Percentiles rank a stretch among this genome's conserved stretches.
These are phyloP conservation scores for Xylaria arbuscula DNA, from an alignment of 2,329 filamentous ascomycete genomes.

Conservation along the genomic window DNA sequence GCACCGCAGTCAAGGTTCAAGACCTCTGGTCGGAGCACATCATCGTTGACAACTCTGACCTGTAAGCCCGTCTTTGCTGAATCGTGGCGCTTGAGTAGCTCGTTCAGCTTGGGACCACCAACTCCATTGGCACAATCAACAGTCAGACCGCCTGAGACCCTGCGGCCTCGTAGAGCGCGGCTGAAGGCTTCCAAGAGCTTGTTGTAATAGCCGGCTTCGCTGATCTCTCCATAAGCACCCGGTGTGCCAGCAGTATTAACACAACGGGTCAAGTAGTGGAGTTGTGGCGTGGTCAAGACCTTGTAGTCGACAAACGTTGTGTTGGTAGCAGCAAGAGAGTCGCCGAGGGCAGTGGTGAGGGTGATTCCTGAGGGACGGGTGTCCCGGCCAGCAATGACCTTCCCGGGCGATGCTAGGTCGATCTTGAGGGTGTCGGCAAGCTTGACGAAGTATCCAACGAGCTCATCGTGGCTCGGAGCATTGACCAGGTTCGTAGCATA, in stretches of 20 bases:
- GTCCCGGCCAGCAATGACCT: conserved; percentile 90
- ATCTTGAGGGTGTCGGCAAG: conserved; percentile 81
- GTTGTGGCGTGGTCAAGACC: conserved; percentile 93
- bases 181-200: conserved; percentile 89
- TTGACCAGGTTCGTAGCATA: conserved; percentile 93
- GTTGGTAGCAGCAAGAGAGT: conserved; percentile 80
- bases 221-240: conserved; percentile 87
- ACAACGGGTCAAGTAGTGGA: conserved; percentile 95
- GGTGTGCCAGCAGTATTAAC: conserved; percentile 91
- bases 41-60: conserved; percentile 90
- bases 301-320: conserved; percentile 86
- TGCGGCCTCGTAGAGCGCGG: conserved; percentile 81
- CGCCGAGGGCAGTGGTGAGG: conserved; percentile 81
- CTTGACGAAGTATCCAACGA: conserved; percentile 79
- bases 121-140: conserved; percentile 98
- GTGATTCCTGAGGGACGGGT: conserved; percentile 91
- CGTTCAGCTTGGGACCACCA: conserved; percentile 87
- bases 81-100: conserved; percentile 85
- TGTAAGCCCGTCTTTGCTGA: conserved; percentile 76
- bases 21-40: conserved; percentile 87
- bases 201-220: conserved; percentile 93
- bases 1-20: conserved; percentile 95
- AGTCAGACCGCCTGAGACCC: conserved; percentile 77
- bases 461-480: conserved; percentile 76
- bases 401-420: conserved; percentile 75